phyloP scores from a whole-genome alignment of 768 basidiomycete genomes.

The Amanita fuliginea region DNA sequence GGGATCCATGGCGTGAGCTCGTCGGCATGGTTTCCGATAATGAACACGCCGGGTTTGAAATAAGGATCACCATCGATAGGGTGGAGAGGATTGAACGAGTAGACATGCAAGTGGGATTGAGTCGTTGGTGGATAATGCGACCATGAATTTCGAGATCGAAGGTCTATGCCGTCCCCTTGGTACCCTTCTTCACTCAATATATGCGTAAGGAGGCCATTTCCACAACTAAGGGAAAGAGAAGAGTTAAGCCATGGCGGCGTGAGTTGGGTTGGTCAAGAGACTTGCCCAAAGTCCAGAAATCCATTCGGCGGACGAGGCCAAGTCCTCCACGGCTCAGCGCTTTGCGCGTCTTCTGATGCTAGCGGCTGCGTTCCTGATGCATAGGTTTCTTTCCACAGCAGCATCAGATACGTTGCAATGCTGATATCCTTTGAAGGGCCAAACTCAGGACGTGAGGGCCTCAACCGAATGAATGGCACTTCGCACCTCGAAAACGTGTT shows the following conservation, averaged over 20 bases:
- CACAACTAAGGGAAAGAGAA: slow-evolving; percentile 43
- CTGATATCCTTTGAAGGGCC: slow-evolving; percentile 64
- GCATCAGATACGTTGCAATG: slow-evolving; percentile 87
- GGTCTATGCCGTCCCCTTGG: slow-evolving; percentile 71
- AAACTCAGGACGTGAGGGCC: not conserved
- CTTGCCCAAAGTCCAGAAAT: slow-evolving; percentile 80
- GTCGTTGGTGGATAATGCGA: slow-evolving; percentile 56
- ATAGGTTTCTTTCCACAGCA: slow-evolving; percentile 80
- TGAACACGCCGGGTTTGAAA: slow-evolving; percentile 43
- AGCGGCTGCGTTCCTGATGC: slow-evolving; percentile 5
- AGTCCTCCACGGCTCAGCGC: slow-evolving; percentile 41
- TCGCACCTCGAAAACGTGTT: slow-evolving; percentile 81
- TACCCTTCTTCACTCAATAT: slow-evolving; percentile 83
- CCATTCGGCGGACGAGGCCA: slow-evolving; percentile 81
- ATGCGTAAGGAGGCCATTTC: slow-evolving; percentile 88
- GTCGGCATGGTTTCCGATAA: slow-evolving; percentile 95
- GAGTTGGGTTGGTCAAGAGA: not conserved
- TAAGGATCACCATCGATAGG: slow-evolving; percentile 10
- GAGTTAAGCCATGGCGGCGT: not conserved
- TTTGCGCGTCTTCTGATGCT: not conserved
- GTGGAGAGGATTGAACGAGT: slow-evolving; percentile 54
- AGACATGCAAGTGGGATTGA: slow-evolving; percentile 47
- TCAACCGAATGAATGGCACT: no score
- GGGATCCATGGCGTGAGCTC: slow-evolving; percentile 95
- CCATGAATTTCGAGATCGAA: slow-evolving; percentile 84